These are phyloP conservation scores for Alloteropsis semialata DNA, from an alignment of 176 grass and related monocot species.

Conservation along the genomic window DNA sequence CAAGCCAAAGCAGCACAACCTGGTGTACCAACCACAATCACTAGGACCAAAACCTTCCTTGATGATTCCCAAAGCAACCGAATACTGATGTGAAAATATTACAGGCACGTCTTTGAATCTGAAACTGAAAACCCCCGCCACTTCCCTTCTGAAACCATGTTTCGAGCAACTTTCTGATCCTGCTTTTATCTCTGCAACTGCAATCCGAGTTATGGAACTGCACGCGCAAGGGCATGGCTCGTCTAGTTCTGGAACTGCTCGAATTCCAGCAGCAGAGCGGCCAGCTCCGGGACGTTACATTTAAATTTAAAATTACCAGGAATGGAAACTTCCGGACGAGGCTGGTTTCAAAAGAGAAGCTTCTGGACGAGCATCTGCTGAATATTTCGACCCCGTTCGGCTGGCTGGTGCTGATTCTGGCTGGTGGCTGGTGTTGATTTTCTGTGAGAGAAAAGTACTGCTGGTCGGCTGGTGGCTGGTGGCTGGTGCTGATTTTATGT, in stretches of 20 bases:
- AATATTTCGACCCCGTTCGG: too few species aligned
- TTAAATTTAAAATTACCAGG: neutral
- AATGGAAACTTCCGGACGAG: constrained; percentile 13
- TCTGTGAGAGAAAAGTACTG: too few species aligned
- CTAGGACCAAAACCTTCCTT: neutral
- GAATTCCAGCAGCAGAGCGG: neutral
- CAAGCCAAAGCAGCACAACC: neutral
- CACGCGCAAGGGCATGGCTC: neutral
- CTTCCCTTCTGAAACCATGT: neutral
- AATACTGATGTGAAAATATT: neutral
- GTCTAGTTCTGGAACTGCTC: neutral
- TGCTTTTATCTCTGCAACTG: neutral
- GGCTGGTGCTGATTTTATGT: too few species aligned
- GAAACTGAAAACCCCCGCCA: neutral
- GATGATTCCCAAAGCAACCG: neutral
- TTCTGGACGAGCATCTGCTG: constrained; percentile 3
- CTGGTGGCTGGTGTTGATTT: too few species aligned
- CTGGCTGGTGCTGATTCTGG: too few species aligned
- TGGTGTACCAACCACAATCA: neutral
- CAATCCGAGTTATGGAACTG: neutral
- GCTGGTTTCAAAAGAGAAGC: neutral
- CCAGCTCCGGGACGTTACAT: neutral
- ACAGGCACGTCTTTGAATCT: neutral
- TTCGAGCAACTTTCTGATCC: neutral
- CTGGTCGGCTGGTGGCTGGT: too few species aligned